Base-by-base conservation (phyloP, 345 rosid species). In the Euphorbia pulcherrima region DNA sequence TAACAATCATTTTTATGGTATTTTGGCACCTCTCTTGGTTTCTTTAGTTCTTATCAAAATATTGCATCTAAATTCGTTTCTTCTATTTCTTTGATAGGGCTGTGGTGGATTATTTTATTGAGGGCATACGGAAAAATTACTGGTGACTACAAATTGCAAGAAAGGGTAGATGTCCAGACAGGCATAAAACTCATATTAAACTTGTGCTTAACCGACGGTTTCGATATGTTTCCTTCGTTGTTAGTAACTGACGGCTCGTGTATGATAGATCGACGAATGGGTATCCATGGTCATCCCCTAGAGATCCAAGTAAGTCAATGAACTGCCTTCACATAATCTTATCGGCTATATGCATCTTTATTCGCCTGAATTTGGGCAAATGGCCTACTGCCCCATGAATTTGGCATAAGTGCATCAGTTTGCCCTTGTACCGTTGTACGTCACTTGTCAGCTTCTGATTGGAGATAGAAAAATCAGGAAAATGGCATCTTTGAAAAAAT, bases 191-290 rank as follows among this genome's bases (percentile, higher is more conserved):
- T 76, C 33, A 41, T 76, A 26, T 41, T 76, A 18, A 76, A 76
- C 56, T 48, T 76, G 68, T 71, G 79, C 72, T 71, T 76, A 57
- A 30, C 75, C 16, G 79, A 71, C 62, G 79, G 79, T 20, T 76
- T 76, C 28, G 79, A 76, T 67, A 76, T 76, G 79, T 76, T 76
- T 57, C 79, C 79, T 71, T 51, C 79, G 61, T 62, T 76, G 27
- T 52, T 76, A 44, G 79, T 76, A 60, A 76, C 79, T 14, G 79
- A 76, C 62, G 79, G 79, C 37, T 76, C 79, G 50, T 71, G 79
- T 68, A 76, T 76, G 79, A 76, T 76, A 61, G 79, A 76, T 76
- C 62, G 79, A 18, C 68, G 79, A 24, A 71, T 76, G 79, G 79
- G 79, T 27, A 71, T 76, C 30, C 79, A 76, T 71, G 79, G 79